Base-by-base conservation (phyloP, 2,329 filamentous ascomycete species). In the Berkeleyomyces basicola region DNA sequence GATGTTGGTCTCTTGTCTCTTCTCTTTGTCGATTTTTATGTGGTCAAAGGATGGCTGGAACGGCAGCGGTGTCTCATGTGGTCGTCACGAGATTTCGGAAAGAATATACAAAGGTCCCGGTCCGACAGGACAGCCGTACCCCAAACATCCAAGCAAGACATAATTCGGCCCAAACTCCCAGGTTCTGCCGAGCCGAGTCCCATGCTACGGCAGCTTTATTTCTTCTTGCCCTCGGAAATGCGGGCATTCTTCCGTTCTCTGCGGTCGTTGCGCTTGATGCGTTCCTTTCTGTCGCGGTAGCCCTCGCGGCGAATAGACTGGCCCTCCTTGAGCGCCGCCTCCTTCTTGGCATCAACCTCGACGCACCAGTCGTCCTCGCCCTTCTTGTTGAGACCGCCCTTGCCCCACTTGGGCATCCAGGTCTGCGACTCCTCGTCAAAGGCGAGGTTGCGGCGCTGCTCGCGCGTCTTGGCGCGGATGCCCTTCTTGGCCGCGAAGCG, bases 401-500 rank as follows among this genome's bases (percentile, higher is more conserved):
- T 96, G 0, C 93, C 93, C 90, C 92, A 99, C 74, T 90, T 91
- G 66, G 88, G 86, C 71, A 90, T 87, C 90, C 90, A 97, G 72
- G 93, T 88, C 67, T 88, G 87, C 40, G 78, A 87, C 64, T 80
- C 83, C 74, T 95, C 88, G 74, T 97, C 90, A 73, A 86, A 97
- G 63, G 86, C 83, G 69, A 91, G 76, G 76, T 96, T 80, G 74
- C 79, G 74, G 66, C 84, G 81, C 73, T 85, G 80, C 71, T 93
- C 90, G 67, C 87, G 83, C 67, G 83, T 87, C 82, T 91, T 95
- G 74, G 85, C 84, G 77, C 87, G 88, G 76, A 99, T 97, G 63
- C 93, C 93, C 81, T 96, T 95, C 83, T 95, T 95, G 74, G 85
- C 87, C 55, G 93, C 93, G 77, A 99, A 99, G 70, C 86, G 83